Base-by-base conservation (phyloP, 192 early-diverging fungal genomes). In the Blastocladiella britannica region DNA sequence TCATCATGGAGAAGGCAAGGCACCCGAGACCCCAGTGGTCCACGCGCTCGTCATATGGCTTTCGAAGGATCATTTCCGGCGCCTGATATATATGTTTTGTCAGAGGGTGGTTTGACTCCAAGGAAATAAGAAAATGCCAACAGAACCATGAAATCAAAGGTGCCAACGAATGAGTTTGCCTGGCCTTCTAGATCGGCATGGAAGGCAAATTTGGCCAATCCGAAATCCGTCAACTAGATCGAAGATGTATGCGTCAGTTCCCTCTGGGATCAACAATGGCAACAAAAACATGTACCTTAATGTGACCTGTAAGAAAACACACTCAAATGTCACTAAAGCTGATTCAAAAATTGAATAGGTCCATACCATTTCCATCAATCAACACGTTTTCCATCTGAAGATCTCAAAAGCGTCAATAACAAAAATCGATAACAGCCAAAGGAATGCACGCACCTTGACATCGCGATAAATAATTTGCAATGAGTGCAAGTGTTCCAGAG, bases 201-300 rank as follows among this genome's bases (percentile, higher is more conserved):
- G 26, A 80, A 57, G n/a, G 73, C 72, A 4, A 85, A 88, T 67
- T 95, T 95, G 23, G 80, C 83, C 1, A 95, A 73, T 0, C 92
- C 92, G 75, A 93, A 96, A 65, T 95, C 91, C 2, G 89, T 91
- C 55, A 95, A n/a, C n/a, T n/a, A n/a, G n/a, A n/a, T n/a, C 68
- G n/a, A 88, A 63, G 27, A 92, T 64, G 63, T 93, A 86, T 4
- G 89, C 89, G 2, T 83, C 74, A 4, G 61, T 65, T 62, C 82
- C 79, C 23, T 93, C n/a, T n/a, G n/a, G n/a, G n/a, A n/a, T n/a
- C n/a, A n/a, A n/a, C n/a, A n/a, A n/a, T n/a, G n/a, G n/a, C n/a
- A n/a, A n/a, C n/a, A n/a, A n/a, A n/a, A n/a, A n/a, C n/a, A n/a
- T n/a, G n/a, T n/a, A n/a, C n/a, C n/a, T n/a, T n/a, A n/a, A n/a